A percentile compares a stretch with the other conserved stretches of the same genome.
phyloP scores from a whole-genome alignment of 169 alveolate genomes.

The Haemoproteus tartakovskyi region DNA sequence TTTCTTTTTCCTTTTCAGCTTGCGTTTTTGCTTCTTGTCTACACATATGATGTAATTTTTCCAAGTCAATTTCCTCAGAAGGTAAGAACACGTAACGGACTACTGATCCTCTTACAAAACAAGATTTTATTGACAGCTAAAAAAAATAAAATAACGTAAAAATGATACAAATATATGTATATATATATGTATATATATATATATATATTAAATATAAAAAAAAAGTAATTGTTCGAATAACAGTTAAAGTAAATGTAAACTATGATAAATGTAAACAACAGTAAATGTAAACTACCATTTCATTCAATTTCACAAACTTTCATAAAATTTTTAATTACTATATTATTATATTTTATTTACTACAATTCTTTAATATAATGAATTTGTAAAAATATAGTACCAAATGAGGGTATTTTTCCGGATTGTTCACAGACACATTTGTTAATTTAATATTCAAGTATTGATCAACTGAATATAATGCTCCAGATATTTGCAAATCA shows the following conservation, averaged over 20 bases:
- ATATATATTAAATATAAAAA: not conserved
- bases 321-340: too few species aligned
- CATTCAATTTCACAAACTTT: too few species aligned
- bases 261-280: too few species aligned
- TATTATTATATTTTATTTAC: too few species aligned
- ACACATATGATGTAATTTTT: constrained; percentile 89
- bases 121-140: constrained; percentile 85
- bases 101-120: constrained; percentile 94
- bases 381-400: constrained; percentile 68
- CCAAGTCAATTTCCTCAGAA: constrained; percentile 86
- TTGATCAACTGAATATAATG: constrained; percentile 90
- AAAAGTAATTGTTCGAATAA: too few species aligned
- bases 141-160: constrained; percentile 1
- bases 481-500: constrained; percentile 91
- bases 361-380: too few species aligned
- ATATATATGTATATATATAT: constrained; percentile 19
- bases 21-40: constrained; percentile 80
- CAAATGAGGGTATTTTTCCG: constrained; percentile 89
- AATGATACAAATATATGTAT: not conserved
- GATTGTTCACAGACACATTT: constrained; percentile 88
- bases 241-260: too few species aligned
- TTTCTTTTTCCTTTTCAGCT: constrained; percentile 65
- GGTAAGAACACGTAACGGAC: constrained; percentile 91
- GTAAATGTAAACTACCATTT: too few species aligned
- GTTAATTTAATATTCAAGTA: constrained; percentile 89